Evolutionary conservation across 768 basidiomycete species (phyloP), one percentile per base, ranked within the genome.

Genomic region (Collybia nuda): DNA sequence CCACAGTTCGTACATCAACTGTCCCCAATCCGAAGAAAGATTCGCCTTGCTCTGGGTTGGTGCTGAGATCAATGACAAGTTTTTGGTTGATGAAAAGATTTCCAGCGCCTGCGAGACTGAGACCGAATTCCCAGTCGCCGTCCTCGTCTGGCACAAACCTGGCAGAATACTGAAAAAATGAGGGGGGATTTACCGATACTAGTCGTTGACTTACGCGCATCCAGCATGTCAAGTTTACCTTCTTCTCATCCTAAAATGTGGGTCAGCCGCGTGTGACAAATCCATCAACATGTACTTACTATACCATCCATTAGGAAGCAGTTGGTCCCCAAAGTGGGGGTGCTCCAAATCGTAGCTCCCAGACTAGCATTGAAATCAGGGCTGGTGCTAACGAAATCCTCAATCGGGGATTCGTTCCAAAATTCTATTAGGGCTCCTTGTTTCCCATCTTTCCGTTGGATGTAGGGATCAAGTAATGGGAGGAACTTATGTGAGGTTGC

Each of bases 41-140:
- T 17, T 70, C 67, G 32, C 72, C 75, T 21, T 54, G 65, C 8
- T 57, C 50, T 5, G 72, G 71, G 41, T 70, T 59, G 32, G 67
- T 72, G 59, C 73, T 74, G 36, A 77, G 66, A 53, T 81, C 77
- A 39, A 81, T 69, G 47, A 75, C 51, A 14, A 77, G 66, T 35
- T 75, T 67, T 18, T 69, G 63, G 53, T 83, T 73, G 44, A 86
- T 52, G 67, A 77, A 85, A 18, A 86, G 65, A 56, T 75, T 78
- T 19, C 73, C 78, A 5, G 58, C 48, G 18, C 77, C 77, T 14
- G 75, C 72, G 41, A 75, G 54, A 56, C 64, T 74, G 47, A 79
- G 58, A 2, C 75, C 76, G 42, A 85, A 63, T 47, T 80, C 75
- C 69, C 77, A 74, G 59, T 80, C 70, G 19, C 80, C 71, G 62